These are phyloP conservation scores for Colletotrichum godetiae DNA, from an alignment of 2,329 filamentous ascomycete species.

Conservation along the genomic window DNA sequence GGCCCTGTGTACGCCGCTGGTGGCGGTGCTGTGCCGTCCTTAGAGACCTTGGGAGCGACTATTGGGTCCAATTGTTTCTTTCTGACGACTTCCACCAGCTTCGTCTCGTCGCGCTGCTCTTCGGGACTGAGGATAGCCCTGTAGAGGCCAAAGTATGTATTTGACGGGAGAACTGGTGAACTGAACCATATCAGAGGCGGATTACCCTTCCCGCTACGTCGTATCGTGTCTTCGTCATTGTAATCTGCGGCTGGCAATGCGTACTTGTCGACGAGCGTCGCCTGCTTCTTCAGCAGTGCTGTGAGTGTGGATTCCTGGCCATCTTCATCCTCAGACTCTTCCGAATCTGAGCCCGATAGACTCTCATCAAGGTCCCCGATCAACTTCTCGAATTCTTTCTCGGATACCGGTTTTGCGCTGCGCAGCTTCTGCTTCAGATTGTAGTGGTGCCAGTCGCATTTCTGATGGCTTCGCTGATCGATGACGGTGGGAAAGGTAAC, in stretches of 20 bases:
- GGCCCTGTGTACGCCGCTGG: slow-evolving; percentile 73
- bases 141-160: slow-evolving; percentile 88
- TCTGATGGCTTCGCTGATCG: slow-evolving; percentile 87
- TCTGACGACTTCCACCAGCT: slow-evolving; percentile 75
- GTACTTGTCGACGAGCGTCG: slow-evolving; percentile 71
- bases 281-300: slow-evolving; percentile 84
- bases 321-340: slow-evolving; percentile 76
- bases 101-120: slow-evolving; percentile 73
- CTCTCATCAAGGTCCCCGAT: slow-evolving; percentile 90
- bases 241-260: slow-evolving; percentile 57
- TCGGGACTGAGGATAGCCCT: slow-evolving; percentile 79
- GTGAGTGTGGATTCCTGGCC: slow-evolving; percentile 79
- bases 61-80: slow-evolving; percentile 81
- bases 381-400: slow-evolving; percentile 87
- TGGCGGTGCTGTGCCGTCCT: slow-evolving; percentile 62
- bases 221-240: slow-evolving; percentile 53
- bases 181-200: slow-evolving; percentile 87
- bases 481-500: slow-evolving; percentile 77
- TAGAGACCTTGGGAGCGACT: slow-evolving; percentile 62
- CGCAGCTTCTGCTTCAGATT: slow-evolving; percentile 93
- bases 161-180: slow-evolving; percentile 78
- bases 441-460: slow-evolving; percentile 92
- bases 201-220: slow-evolving; percentile 59
- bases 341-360: slow-evolving; percentile 86
- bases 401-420: slow-evolving; percentile 76